Base-by-base conservation (phyloP, 139 green algal genomes). In the Chlamydomonas sp. region DNA sequence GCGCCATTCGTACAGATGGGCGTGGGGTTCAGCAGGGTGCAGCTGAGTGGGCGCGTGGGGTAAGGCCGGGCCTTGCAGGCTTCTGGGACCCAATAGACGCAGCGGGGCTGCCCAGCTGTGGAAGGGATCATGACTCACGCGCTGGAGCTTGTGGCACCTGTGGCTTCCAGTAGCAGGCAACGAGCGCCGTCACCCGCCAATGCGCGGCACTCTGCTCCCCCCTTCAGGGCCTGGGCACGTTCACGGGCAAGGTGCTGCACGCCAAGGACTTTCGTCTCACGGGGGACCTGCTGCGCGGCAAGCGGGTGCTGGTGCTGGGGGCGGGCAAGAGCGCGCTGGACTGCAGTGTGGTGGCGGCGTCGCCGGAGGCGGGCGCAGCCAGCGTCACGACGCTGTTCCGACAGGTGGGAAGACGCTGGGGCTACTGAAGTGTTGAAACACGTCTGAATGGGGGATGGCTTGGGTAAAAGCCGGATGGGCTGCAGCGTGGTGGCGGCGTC, bases 241-340 rank as follows among this genome's bases (percentile, higher is more conserved):
- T 89, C 60, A 79, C 85, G 85, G 85, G 85, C 1, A 62, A 10
- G 4, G 85, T 85, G 20, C 58, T 80, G 14, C 77, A 85, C 78
- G 77, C 77, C 2, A 59, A 68, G 3, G 77, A 89, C 78, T 89
- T 85, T 68, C 59, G 66, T 8, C 12, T 67, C 15, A 59, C 77
- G 59, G 60, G 73, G n/a, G 60, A 62, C 12, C 15, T 6, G 9
- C 67, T 89, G 66, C 49, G 1, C 3, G 80, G 87, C 66, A 79
- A 75, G 75, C 64, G 60, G 3, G 87, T 90, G 75, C 63, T 88
- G 31, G 75, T 90, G 64, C 74, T 90, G 75, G 80, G 87, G 2
- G 80, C 57, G 3, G 87, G 87, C 80, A 86, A 86, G 77, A 79
- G 66, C 10, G 87, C 80, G 5, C 31, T 77, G 20, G 87, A 90